Base-by-base conservation (phyloP, 257 asterid genomes). In the Cordia subcordata region DNA sequence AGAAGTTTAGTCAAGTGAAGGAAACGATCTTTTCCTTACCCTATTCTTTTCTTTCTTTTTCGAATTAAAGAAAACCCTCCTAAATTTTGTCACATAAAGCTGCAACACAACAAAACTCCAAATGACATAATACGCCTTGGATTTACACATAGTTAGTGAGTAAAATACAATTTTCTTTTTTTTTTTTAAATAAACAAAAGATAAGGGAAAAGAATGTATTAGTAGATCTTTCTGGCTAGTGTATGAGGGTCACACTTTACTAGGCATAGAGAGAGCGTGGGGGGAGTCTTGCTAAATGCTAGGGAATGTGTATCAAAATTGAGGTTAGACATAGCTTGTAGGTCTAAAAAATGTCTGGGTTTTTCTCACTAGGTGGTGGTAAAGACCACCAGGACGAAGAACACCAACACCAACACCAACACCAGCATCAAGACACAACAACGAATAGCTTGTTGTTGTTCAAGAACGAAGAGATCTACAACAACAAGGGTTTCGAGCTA, bases 401-500 rank as follows among this genome's bases (percentile, higher is more conserved):
- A 14, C 47, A 73, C 1, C 72, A 69, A 49, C 75, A 61, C 13
- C 81, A 69, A 0, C 58, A 69, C 38, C 64, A 67, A 11, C 58
- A 58, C 4, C 16, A 60, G 35, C 21, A 58, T 19, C 40, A 75
- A 50, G 37, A 65, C 61, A 51, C 50, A 12, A 39, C 55, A 15
- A 75, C 65, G 5, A 73, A 64, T 59, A 83, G 63, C 67, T 63
- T 68, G 23, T 81, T 76, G 35, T 61, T 84, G 55, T 82, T 77
- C 78, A 77, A 79, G 61, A 80, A 82, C 81, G 83, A 83, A 35
- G 96, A 82, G 93, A 82, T 83, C 87, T 80, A 79, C 55, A 70
- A 79, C 55, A 70, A 60, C 86, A 82, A 84, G 91, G 92, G 97
- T 75, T 93, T 86, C 13, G 87, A 88, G 64, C 68, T 82, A 85